Conservation (phyloP, 2,329 filamentous ascomycete species). For the Byssochlamys sp. region DNA sequence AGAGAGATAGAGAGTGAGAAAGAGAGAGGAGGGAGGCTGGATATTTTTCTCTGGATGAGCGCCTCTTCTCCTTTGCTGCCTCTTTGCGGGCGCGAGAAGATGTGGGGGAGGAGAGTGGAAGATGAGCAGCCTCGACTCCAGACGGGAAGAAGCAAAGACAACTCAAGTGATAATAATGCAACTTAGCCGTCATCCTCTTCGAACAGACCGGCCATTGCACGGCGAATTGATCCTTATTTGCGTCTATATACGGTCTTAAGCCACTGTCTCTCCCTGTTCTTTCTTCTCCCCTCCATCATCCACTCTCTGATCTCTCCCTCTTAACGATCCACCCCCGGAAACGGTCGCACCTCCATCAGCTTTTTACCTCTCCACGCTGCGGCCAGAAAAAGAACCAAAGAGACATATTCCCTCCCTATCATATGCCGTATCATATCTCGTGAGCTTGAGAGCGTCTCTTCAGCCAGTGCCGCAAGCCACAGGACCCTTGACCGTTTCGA, state of each 20-base stretch:
- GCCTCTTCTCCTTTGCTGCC: neutral
- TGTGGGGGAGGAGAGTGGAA: neutral
- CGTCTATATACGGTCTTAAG: neutral
- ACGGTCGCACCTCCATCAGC: neutral
- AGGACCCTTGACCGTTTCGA: neutral
- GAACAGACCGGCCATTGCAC: neutral
- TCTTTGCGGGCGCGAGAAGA: neutral
- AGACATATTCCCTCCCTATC: neutral
- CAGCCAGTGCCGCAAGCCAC: neutral
- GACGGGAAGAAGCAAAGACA: neutral
- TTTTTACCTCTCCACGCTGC: neutral
- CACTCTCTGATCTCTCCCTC: too few relatives aligned
- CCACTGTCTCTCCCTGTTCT: neutral
- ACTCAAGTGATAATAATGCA: neutral
- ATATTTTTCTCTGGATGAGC: neutral
- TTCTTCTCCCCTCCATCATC: neutral
- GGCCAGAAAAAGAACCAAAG: neutral
- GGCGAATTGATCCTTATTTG: neutral
- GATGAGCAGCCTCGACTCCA: neutral
- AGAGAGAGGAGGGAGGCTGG: constrained; percentile 5
- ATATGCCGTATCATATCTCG: neutral
- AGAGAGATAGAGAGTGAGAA: constrained; percentile 4
- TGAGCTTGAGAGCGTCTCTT: neutral
- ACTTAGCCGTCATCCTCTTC: neutral
- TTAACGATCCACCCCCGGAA: too few relatives aligned